A percentile compares a stretch with the other conserved stretches of the same genome.
phyloP scores from a whole-genome alignment of 495 filamentous ascomycete species.

The Penicillium alfredii region DNA sequence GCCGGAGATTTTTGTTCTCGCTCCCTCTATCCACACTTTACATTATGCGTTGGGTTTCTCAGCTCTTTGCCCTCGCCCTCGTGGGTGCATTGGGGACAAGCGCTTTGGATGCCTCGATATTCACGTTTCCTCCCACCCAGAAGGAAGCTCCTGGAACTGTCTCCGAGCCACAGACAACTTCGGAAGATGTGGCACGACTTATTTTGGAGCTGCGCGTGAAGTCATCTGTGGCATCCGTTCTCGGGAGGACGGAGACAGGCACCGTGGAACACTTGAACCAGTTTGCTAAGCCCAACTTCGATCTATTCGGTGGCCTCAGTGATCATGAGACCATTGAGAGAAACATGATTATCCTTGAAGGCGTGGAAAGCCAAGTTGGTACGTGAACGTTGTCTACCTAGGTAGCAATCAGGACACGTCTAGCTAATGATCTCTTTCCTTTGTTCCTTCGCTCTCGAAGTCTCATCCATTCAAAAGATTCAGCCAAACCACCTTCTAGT shows the following conservation, averaged over 20 bases:
- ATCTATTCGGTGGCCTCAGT: constrained; percentile 34
- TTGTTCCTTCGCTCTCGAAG: too few relatives aligned
- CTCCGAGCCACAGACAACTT: constrained; percentile 13
- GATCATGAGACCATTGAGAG: constrained; percentile 13
- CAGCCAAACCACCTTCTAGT: constrained; percentile 19
- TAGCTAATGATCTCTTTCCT: too few relatives aligned
- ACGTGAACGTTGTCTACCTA: constrained; percentile 6
- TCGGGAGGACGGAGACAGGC: constrained; percentile 39
- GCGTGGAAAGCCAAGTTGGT: constrained; percentile 39
- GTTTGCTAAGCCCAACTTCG: constrained; percentile 35
- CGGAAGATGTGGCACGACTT: constrained; percentile 45
- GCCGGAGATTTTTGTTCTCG: too few relatives aligned
- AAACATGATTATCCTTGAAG: constrained; percentile 45
- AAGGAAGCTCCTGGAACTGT: not conserved
- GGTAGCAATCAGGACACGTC: not conserved
- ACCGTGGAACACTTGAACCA: constrained; percentile 43
- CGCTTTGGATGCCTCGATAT: constrained; percentile 33
- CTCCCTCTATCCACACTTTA: not conserved
- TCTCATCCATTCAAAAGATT: constrained; percentile 14
- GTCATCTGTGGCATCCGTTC: constrained; percentile 44
- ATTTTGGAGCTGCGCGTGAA: constrained; percentile 51
- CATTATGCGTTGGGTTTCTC: constrained; percentile 27
- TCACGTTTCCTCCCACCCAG: constrained; percentile 25
- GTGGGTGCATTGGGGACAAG: constrained; percentile 21
- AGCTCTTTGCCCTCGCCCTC: constrained; percentile 24